phyloP scores from a whole-genome alignment of 164 flowering plant genomes.

The Magnolia officinalis region DNA sequence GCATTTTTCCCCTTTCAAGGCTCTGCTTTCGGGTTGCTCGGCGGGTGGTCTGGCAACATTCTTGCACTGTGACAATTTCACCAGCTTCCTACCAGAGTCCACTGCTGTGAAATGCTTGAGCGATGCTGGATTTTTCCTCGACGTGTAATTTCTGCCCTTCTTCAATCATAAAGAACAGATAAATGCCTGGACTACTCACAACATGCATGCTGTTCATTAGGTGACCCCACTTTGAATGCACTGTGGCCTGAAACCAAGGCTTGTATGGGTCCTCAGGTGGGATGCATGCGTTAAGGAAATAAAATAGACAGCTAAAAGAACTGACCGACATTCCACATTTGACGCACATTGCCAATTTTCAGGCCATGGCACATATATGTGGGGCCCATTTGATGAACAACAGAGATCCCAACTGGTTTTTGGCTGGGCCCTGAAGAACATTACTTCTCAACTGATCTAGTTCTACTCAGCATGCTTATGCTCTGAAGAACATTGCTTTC shows the following conservation, averaged over 20 bases:
- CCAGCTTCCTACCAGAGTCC: conserved; percentile 49
- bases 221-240: too few species aligned
- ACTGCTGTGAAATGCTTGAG: conserved; percentile 85
- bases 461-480: not conserved
- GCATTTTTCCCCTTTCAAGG: conserved; percentile 37
- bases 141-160: conserved; percentile 43
- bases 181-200: too few species aligned
- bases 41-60: conserved; percentile 92
- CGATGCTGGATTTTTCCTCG: conserved; percentile 94
- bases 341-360: too few species aligned
- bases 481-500: not conserved
- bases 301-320: too few species aligned
- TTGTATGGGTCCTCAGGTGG: too few species aligned
- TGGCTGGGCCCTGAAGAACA: not conserved
- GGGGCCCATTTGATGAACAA: too few species aligned
- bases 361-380: too few species aligned
- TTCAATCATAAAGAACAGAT: not conserved
- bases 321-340: too few species aligned
- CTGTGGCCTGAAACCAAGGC: too few species aligned
- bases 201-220: too few species aligned
- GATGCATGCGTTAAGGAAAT: too few species aligned
- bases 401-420: too few species aligned
- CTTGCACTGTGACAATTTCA: conserved; percentile 76
- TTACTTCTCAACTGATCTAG: not conserved
- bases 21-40: conserved; percentile 95